Conservation (phyloP, 2,329 filamentous ascomycete species). For the Fusarium decemcellulare region DNA sequence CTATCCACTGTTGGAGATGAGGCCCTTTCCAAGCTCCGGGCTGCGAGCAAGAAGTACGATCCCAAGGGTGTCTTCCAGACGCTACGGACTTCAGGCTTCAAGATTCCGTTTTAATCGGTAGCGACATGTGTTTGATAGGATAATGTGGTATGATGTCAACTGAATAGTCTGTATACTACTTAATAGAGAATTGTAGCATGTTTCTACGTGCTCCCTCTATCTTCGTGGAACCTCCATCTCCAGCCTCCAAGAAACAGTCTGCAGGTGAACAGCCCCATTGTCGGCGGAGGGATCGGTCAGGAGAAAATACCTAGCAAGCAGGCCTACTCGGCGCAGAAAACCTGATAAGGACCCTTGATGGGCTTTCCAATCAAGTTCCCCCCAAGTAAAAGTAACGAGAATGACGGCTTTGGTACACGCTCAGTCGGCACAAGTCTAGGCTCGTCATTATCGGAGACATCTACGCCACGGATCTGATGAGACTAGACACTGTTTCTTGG, state of each 20-base stretch:
- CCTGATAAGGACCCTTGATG: neutral
- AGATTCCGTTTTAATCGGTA: constrained; percentile 43
- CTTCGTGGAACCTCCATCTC: neutral
- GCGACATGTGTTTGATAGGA: neutral
- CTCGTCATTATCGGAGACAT: constrained; percentile 11
- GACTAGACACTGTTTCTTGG: no score
- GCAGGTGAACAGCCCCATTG: no score
- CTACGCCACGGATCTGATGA: neutral
- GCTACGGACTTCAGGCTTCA: constrained; percentile 50
- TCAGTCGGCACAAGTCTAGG: constrained; percentile 9
- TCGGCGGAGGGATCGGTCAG: neutral
- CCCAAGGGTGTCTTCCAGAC: constrained; percentile 56
- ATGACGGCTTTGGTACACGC: neutral
- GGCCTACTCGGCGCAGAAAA: neutral
- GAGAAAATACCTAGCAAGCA: neutral
- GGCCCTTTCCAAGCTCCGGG: constrained; percentile 52
- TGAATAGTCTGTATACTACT: neutral
- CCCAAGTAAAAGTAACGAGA: neutral
- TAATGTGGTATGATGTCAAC: neutral
- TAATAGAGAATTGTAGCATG: neutral
- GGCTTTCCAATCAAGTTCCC: neutral
- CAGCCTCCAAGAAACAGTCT: no score
- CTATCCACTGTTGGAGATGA: constrained; percentile 55
- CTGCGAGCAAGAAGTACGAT: constrained; percentile 55
- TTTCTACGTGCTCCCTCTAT: neutral